Evolutionary conservation across 2,329 filamentous ascomycete genomes (phyloP).

Genomic region (Pezicula radicicola): DNA sequence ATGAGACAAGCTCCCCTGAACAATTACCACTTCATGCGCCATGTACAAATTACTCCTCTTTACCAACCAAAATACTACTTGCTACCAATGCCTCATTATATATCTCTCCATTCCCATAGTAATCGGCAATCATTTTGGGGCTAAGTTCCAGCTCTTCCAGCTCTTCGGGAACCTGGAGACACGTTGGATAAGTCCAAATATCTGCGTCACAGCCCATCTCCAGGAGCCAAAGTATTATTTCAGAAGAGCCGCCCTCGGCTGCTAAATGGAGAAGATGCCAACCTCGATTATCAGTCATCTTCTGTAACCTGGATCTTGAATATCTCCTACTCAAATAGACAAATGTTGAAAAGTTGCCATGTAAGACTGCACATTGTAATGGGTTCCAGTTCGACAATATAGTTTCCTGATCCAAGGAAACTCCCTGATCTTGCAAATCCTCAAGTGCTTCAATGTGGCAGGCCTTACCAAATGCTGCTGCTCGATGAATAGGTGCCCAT

Average conservation of each 20-base stretch:
- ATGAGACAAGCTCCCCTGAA: too few species aligned
- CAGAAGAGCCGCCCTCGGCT: not conserved
- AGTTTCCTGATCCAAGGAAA: not conserved
- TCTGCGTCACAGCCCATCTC: not conserved
- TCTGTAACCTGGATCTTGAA: not conserved
- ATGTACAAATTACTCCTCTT: too few species aligned
- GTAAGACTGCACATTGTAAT: not conserved
- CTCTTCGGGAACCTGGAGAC: not conserved
- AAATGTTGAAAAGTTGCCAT: not conserved
- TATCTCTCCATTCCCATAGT: not conserved
- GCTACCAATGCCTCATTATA: not conserved
- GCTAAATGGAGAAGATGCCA: not conserved
- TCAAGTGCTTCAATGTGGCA: not conserved
- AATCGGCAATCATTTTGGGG: not conserved
- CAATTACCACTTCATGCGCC: too few species aligned
- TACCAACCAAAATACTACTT: not conserved
- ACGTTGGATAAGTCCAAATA: not conserved
- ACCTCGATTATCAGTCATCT: not conserved
- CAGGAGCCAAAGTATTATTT: not conserved
- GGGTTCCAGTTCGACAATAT: not conserved
- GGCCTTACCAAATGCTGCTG: not conserved
- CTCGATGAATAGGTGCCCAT: not conserved
- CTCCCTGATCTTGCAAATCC: not conserved
- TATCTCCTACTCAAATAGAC: not conserved
- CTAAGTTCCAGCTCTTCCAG: not conserved